Conservation (phyloP, 148 eudicot genomes). For the Amaranthus hypochondriacus region DNA sequence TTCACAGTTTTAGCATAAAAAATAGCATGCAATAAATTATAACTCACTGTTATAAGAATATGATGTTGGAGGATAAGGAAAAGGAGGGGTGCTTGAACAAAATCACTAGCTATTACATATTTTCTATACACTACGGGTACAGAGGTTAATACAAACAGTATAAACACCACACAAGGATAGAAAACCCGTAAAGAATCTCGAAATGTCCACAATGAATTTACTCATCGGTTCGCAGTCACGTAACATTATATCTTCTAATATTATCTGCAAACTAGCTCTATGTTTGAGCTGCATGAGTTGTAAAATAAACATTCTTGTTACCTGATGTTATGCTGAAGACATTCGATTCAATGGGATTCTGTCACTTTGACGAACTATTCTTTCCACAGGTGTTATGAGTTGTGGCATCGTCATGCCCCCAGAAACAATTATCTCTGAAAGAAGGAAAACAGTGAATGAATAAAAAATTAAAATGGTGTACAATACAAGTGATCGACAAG, state of each 20-base stretch:
- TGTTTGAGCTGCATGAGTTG: conserved; percentile 5
- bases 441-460: background rate
- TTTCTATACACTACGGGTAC: conserved; percentile 17
- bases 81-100: too few relatives aligned
- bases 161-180: background rate
- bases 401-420: conserved; percentile 99
- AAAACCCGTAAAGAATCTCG: background rate
- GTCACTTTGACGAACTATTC: conserved; percentile 40
- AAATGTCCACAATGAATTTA: background rate
- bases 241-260: background rate
- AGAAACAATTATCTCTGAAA: conserved; percentile 80
- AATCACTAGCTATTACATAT: background rate
- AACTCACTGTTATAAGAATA: too few relatives aligned
- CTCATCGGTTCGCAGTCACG: conserved; percentile 13
- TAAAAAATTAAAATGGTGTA: background rate
- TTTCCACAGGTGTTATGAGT: conserved; percentile 54
- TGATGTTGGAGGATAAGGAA: too few relatives aligned
- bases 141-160: conserved; percentile 11
- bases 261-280: conserved; percentile 8
- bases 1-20: too few relatives aligned
- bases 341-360: conserved; percentile 53
- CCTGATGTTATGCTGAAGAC: conserved; percentile 6
- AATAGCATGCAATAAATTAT: too few relatives aligned
- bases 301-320: background rate
- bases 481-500: background rate